Base-by-base conservation (phyloP, 1,139 yeast genomes). In the Debaryomyces sp. region DNA sequence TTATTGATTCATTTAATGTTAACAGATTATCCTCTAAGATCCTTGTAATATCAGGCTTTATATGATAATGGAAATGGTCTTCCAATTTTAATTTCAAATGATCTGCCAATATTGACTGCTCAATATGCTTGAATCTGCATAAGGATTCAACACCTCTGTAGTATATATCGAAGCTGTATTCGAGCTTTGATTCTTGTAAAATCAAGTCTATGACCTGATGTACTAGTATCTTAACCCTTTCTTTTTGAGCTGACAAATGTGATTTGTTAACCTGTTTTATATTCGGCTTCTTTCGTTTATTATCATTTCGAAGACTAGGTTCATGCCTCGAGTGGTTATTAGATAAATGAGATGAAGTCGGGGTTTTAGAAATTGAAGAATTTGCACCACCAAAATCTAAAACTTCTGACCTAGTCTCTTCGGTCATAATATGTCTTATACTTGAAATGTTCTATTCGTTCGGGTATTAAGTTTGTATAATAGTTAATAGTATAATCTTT, bases 41-140 rank as follows among this genome's bases (percentile, higher is more conserved):
- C 10, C 32, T 41, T 13, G 26, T 32, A 5, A 55, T 22, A 2
- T 29, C 10, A 2, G 55, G 56, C 26, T 46, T 48, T 1, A 60
- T 52, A 5, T 38, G 34, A 1, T 43, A 22, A 13, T 48, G 18
- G 38, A 55, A 68, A 44, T 55, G 48, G 1, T 26, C 24, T n/a
- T 58, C 59, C n/a, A 73, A 56, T 29, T 57, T 61, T 1, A 43
- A 50, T 39, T 50, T 55, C 8, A 73, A 44, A 4, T 41, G 37
- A n/a, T 57, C 61, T 2, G 68, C 61, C 24, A 74, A 51, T 38
- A 54, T 54, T 23, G 70, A 60, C 49, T 70, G 73, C 53, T 73
- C 77, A 2, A 60, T 51, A 43, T 69, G 69, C 47, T 64, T 69
- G 50, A 56, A 63, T 26, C 66, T 59, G 50, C 78, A 72, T n/a